A percentile compares a stretch with the other conserved stretches of the same genome.
Conservation (phyloP, 768 basidiomycete species). For the Collybia sordida region DNA sequence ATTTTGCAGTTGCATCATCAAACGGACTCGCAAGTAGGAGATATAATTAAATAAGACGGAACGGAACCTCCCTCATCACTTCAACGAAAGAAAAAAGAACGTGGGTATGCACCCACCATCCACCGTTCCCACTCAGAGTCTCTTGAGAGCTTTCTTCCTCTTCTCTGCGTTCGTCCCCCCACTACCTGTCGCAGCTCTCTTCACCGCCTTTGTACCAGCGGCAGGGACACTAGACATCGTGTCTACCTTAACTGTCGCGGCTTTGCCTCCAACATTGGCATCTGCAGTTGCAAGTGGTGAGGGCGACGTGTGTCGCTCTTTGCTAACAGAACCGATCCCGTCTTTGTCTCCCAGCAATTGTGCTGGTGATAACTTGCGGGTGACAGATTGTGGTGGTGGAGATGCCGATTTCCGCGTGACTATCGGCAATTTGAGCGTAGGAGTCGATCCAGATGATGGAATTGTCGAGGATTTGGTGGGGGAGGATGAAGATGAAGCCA, state of each 20-base stretch:
- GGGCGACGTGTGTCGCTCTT: constrained; percentile 67
- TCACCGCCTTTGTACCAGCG: constrained; percentile 60
- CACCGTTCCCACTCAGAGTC: constrained; percentile 48
- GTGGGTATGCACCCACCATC: no score
- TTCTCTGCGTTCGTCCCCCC: constrained; percentile 65
- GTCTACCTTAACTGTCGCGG: constrained; percentile 31
- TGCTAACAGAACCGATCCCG: constrained; percentile 27
- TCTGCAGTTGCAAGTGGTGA: constrained; percentile 72
- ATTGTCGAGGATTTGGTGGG: constrained; percentile 10
- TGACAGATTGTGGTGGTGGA: constrained; percentile 37
- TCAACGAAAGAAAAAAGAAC: not conserved
- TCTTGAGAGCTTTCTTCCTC: constrained; percentile 86
- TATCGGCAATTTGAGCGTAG: constrained; percentile 39
- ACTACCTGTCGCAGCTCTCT: constrained; percentile 59
- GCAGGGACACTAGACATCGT: constrained; percentile 30
- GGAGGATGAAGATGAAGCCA: constrained; percentile 17
- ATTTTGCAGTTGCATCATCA: not conserved
- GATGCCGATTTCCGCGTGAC: constrained; percentile 45
- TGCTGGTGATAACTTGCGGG: constrained; percentile 38
- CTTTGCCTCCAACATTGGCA: constrained; percentile 55
- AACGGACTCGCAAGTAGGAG: not conserved
- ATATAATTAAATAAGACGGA: not conserved
- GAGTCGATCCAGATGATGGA: constrained; percentile 18
- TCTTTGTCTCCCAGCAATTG: constrained; percentile 33
- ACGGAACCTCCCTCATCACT: not conserved